Conservation (phyloP, 2,329 filamentous ascomycete species). For the Calonectria crousiana region DNA sequence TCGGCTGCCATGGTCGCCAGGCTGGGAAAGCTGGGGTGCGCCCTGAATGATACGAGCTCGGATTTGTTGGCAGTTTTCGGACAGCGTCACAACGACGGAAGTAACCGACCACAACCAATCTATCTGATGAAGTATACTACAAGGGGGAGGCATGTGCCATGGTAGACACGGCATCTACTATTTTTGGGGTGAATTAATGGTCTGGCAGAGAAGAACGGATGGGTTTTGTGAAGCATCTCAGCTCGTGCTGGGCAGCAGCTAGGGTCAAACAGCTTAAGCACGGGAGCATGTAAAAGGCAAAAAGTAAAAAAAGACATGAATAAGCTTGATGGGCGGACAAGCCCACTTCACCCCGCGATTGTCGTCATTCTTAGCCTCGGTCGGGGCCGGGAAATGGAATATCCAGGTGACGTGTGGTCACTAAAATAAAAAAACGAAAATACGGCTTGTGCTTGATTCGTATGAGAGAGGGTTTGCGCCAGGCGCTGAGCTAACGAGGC, state of each 20-base stretch:
- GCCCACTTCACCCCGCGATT: neutral
- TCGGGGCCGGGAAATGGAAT: constrained; percentile 2
- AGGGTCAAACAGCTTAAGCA: neutral
- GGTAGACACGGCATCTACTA: neutral
- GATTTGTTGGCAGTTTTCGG: neutral
- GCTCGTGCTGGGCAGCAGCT: neutral
- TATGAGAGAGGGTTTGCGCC: neutral
- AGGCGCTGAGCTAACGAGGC: neutral
- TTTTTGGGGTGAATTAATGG: neutral
- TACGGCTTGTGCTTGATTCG: neutral
- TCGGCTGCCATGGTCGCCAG: neutral
- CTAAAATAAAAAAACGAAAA: neutral
- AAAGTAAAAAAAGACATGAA: neutral
- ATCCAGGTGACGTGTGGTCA: neutral
- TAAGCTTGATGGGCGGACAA: neutral
- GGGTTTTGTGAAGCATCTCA: neutral
- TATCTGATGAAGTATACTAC: neutral
- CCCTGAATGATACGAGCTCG: neutral
- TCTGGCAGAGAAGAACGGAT: neutral
- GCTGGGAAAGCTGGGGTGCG: neutral
- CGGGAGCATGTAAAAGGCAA: neutral
- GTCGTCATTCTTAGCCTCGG: neutral
- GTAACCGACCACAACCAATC: neutral
- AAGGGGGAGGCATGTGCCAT: neutral
- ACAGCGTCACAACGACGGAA: neutral